Evolutionary conservation across 2,329 filamentous ascomycete genomes (phyloP).

Genomic region (Xylariaceae sp.): DNA sequence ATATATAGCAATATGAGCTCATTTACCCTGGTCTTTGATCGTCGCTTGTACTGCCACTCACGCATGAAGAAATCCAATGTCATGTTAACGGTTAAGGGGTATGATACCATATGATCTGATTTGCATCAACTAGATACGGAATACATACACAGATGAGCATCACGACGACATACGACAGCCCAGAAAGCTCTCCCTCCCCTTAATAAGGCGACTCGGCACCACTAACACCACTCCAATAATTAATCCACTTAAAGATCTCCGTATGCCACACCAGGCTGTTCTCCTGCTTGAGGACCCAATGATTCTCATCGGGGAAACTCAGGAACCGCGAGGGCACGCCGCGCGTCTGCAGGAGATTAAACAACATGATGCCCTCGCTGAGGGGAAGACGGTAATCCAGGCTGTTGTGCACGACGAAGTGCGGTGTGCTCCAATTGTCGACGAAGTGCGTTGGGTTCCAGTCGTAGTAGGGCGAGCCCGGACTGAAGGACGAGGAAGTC

Average conservation of each 20-base stretch:
- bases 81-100: too few relatives aligned
- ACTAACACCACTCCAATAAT: conserved; percentile 42
- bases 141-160: too few relatives aligned
- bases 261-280: conserved; percentile 65
- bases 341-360: conserved; percentile 61
- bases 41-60: too few relatives aligned
- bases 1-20: too few relatives aligned
- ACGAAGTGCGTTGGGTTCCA: conserved; percentile 45
- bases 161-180: too few relatives aligned
- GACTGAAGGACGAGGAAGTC: conserved; percentile 36
- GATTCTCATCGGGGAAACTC: conserved; percentile 67
- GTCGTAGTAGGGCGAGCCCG: conserved; percentile 39
- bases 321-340: conserved; percentile 62
- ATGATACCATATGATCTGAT: too few relatives aligned
- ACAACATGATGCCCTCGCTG: conserved; percentile 61
- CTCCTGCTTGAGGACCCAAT: conserved; percentile 65
- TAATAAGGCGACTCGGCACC: conserved; percentile 30
- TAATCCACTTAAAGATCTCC: conserved; percentile 64
- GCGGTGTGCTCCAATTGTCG: conserved; percentile 61
- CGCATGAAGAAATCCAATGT: too few relatives aligned
- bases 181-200: background rate
- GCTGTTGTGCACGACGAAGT: conserved; percentile 65
- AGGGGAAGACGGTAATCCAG: conserved; percentile 63
- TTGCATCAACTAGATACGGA: too few relatives aligned
- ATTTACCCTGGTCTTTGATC: too few relatives aligned